Conservation (phyloP, 148 eudicot genomes). For the Talinum fruticosum region DNA sequence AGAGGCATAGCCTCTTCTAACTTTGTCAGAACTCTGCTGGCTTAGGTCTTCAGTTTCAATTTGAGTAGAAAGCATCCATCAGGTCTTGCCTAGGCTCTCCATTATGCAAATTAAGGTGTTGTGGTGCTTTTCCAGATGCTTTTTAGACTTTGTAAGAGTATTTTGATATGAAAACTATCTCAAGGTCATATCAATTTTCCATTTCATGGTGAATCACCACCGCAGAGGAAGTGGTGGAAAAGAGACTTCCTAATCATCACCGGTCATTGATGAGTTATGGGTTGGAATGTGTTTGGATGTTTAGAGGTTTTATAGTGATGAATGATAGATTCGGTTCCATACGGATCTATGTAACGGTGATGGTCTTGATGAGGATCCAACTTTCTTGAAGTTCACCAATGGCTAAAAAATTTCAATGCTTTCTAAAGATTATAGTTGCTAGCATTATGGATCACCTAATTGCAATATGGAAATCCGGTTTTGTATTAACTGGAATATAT, state of each 20-base stretch:
- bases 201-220: neutral
- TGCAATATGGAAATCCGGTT: neutral
- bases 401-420: neutral
- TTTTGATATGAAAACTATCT: neutral
- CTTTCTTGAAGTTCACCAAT: neutral
- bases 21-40: neutral
- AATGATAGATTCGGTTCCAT: too few species aligned
- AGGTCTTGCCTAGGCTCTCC: neutral
- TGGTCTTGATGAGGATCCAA: neutral
- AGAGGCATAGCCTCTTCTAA: slow-evolving; percentile 5
- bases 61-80: neutral
- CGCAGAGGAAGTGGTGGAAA: neutral
- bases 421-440: too few species aligned
- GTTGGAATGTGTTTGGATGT: neutral
- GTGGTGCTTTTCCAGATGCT: neutral
- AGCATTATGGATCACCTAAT: too few species aligned
- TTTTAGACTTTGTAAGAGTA: neutral
- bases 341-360: neutral
- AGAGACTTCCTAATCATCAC: neutral
- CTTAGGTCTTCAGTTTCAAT: neutral
- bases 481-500: neutral
- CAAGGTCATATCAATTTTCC: neutral
- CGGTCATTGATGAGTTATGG: neutral
- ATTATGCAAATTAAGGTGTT: neutral
- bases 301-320: neutral